A percentile compares a stretch with the other conserved stretches of the same genome.
These are phyloP conservation scores for Cladosporium phlei DNA, from an alignment of 2,329 filamentous ascomycete genomes.

Conservation along the genomic window DNA sequence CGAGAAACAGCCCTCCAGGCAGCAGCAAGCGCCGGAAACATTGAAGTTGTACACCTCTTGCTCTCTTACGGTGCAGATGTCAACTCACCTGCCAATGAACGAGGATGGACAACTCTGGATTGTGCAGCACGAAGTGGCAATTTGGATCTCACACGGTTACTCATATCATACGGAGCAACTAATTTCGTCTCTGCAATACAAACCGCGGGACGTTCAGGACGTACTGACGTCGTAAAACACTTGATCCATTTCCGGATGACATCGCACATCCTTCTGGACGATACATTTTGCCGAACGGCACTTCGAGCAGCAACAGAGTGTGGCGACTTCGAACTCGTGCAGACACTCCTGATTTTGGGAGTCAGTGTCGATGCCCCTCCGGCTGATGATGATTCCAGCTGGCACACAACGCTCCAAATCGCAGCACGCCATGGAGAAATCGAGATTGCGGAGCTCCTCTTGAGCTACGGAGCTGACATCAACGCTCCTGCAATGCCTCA, in stretches of 20 bases:
- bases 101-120: neutral
- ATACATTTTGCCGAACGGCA: too few relatives aligned
- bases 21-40: neutral
- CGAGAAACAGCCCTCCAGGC: neutral
- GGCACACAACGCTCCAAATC: neutral
- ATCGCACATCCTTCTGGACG: too few relatives aligned
- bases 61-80: neutral
- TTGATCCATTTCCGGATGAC: too few relatives aligned
- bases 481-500: neutral
- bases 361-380: neutral
- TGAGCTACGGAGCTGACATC: neutral
- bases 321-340: neutral
- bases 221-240: too few relatives aligned
- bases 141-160: neutral
- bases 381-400: too few relatives aligned
- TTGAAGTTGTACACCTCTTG: neutral
- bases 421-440: neutral
- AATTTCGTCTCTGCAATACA: neutral
- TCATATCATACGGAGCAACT: neutral
- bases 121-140: neutral
- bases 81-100: neutral
- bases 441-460: neutral
- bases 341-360: neutral
- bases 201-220: too few relatives aligned
- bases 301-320: neutral